Base-by-base conservation (phyloP, 176 grass and related monocot genomes). In the Elymus sibiricus region DNA sequence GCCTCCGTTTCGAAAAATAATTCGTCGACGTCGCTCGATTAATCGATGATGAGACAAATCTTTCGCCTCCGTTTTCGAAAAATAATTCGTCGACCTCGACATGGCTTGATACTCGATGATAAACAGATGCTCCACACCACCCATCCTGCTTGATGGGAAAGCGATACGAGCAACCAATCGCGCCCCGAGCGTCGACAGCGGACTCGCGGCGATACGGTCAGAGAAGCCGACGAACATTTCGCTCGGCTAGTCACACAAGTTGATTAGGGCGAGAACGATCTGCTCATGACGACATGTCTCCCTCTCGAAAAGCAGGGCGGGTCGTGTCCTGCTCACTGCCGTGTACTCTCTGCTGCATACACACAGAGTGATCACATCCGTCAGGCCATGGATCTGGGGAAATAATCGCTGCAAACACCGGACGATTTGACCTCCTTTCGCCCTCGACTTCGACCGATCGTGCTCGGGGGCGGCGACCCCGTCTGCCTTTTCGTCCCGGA, bases 281-380 rank as follows among this genome's bases (percentile, higher is more conserved):
- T 7, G 7, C 5, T 81, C 64, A 17, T 59, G n/a, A 66, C 39
- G 4, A 65, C 51, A 2, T 0, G 14, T 69, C 14, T 4, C 25
- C 3, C 25, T 53, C 17, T 11, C 11, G 16, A 7, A 81, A 51
- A 37, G 40, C 29, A 32, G 22, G 6, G 40, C 4, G 22, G 22
- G 15, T 16, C 37, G 49, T 9, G 34, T 13, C 17, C 47, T 87
- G 79, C 55, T 70, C 79, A 76, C 70, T 29, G 81, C 81, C 81
- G 39, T 88, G 87, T 11, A 39, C 16, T 2, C 55, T 42, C 65
- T 4, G 26, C 35, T 27, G 64, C 22, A 11, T 17, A 37, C 60
- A 77, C 4, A 35, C 29, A 15, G 0, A 66, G 26, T 9, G 24
- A 14, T 31, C 62, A 69, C 27, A 37, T 26, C 59, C 3, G 6